A percentile compares a stretch with the other conserved stretches of the same genome.
Evolutionary conservation across 1,139 yeast genomes (phyloP).

Genomic region (Hyphopichia buzzinii): DNA sequence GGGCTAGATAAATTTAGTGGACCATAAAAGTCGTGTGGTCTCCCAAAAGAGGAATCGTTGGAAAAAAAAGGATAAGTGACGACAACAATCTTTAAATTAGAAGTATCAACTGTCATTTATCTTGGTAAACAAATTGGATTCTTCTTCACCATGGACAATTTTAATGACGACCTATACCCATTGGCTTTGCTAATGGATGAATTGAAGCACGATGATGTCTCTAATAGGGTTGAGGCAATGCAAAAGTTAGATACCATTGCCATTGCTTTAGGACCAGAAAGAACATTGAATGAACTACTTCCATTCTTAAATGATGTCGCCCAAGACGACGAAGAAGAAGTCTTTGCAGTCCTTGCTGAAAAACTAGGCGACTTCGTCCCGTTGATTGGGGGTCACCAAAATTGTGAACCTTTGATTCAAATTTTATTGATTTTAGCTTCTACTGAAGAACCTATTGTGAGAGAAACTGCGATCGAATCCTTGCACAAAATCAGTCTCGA

Average conservation of each 20-base stretch:
- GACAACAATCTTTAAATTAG: background rate
- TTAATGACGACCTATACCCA: conserved; percentile 77
- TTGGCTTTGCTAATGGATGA: conserved; percentile 96
- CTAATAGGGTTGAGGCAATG: conserved; percentile 94
- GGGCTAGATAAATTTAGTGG: no score
- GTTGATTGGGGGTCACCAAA: conserved; percentile 77
- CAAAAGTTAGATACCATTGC: conserved; percentile 92
- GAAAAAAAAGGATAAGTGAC: background rate
- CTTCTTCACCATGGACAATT: conserved; percentile 34
- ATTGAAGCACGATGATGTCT: conserved; percentile 88
- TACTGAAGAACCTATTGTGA: conserved; percentile 95
- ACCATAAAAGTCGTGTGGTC: no score
- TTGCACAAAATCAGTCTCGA: conserved; percentile 68
- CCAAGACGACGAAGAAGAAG: conserved; percentile 98
- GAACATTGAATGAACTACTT: conserved; percentile 83
- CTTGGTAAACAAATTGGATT: background rate
- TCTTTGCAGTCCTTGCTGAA: conserved; percentile 88
- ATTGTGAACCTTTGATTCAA: conserved; percentile 75
- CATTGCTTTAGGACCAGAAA: conserved; percentile 89
- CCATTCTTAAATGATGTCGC: conserved; percentile 88
- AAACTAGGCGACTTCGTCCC: conserved; percentile 88
- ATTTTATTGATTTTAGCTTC: conserved; percentile 87
- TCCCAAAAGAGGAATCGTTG: no score
- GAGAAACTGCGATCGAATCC: conserved; percentile 92
- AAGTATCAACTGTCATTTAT: no score